Conservation (phyloP, 2,329 filamentous ascomycete genomes). For the Rugonectria rugulosa region DNA sequence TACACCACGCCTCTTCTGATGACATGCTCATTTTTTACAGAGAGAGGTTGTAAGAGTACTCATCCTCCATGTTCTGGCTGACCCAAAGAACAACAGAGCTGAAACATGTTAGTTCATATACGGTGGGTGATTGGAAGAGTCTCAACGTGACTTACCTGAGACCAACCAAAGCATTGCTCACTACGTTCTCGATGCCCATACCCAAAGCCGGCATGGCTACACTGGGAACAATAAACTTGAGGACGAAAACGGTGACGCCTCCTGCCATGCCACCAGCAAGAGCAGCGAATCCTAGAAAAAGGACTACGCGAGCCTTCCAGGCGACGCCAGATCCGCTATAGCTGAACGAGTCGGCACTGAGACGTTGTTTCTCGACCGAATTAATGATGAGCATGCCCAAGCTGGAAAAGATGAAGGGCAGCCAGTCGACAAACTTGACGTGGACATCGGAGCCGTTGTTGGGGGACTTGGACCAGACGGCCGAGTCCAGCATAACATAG, state of each 20-base stretch:
- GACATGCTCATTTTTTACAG: too few species aligned
- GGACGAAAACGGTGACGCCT: conserved; percentile 72
- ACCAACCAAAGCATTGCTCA: conserved; percentile 70
- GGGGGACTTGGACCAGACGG: conserved; percentile 70
- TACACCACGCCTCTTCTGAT: too few species aligned
- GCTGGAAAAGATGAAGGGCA: conserved; percentile 71
- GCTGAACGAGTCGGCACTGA: conserved; percentile 69
- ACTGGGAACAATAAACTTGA: conserved; percentile 67
- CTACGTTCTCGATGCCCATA: conserved; percentile 73
- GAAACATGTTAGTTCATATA: conserved; percentile 26
- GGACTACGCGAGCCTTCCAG: conserved; percentile 73
- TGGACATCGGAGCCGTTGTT: conserved; percentile 67
- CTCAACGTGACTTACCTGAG: conserved; percentile 56
- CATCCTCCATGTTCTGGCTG: conserved; percentile 77
- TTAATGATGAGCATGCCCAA: conserved; percentile 77
- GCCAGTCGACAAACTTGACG: conserved; percentile 74
- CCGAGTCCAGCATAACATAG: conserved; percentile 72
- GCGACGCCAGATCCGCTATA: conserved; percentile 70
- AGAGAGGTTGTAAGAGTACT: conserved; percentile 73
- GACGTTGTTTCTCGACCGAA: conserved; percentile 71
- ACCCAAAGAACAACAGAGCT: conserved; percentile 72
- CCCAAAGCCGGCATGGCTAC: conserved; percentile 66
- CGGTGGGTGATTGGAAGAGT: neutral
- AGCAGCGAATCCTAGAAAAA: conserved; percentile 71
- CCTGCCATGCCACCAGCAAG: conserved; percentile 74